Evolutionary conservation across 169 alveolate genomes (phyloP).

Genomic region (Babesia bovis): DNA sequence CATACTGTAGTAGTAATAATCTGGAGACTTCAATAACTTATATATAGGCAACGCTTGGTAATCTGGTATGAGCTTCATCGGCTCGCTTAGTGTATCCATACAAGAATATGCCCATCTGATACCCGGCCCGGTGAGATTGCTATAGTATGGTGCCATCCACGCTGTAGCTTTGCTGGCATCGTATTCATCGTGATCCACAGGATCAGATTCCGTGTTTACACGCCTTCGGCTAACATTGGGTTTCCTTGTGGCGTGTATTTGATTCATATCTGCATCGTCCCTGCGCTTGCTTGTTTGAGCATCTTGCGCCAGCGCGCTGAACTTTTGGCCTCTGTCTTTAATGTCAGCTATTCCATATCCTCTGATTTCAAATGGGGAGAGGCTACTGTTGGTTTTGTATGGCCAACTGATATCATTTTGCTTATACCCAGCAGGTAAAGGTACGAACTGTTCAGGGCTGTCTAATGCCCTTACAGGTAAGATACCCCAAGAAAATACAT

Average conservation of each 20-base stretch:
- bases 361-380: conserved; percentile 45
- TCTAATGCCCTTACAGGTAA: conserved; percentile 87
- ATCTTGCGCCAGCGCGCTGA: conserved; percentile 34
- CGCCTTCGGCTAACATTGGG: conserved; percentile 10
- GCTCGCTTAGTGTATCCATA: conserved; percentile 57
- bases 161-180: conserved; percentile 30
- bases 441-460: conserved; percentile 81
- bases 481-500: conserved; percentile 85
- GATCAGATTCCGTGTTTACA: background rate
- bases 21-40: conserved; percentile 52
- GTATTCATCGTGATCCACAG: conserved; percentile 3
- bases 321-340: background rate
- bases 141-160: conserved; percentile 72
- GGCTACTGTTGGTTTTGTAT: conserved; percentile 48
- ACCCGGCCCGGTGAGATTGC: conserved; percentile 81
- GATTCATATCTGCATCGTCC: background rate
- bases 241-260: conserved; percentile 4
- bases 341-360: conserved; percentile 60
- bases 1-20: conserved; percentile 43
- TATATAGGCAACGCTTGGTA: conserved; percentile 62
- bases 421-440: conserved; percentile 87
- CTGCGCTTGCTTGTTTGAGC: background rate
- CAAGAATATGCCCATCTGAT: conserved; percentile 72
- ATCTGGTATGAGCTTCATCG: conserved; percentile 47
- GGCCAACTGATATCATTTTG: conserved; percentile 80